These are phyloP conservation scores for Hortaea werneckii DNA, from an alignment of 2,329 filamentous ascomycete species.

Conservation along the genomic window DNA sequence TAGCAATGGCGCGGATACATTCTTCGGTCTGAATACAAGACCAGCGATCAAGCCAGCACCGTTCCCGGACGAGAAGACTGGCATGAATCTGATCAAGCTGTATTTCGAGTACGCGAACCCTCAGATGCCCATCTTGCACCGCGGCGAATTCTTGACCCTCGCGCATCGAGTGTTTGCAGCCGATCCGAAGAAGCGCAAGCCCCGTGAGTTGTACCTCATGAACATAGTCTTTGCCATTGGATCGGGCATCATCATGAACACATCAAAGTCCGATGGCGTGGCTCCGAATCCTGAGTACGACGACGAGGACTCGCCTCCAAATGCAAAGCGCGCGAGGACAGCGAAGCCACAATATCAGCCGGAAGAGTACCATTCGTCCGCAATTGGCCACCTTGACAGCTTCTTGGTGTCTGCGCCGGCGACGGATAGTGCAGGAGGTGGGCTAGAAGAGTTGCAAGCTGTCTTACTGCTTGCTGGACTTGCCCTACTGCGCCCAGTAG, in stretches of 20 bases:
- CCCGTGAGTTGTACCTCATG: slow-evolving; percentile 80
- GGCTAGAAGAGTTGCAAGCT: slow-evolving; percentile 85
- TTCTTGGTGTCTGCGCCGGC: slow-evolving; percentile 61
- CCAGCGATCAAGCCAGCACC: slow-evolving; percentile 75
- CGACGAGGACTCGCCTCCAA: slow-evolving; percentile 17
- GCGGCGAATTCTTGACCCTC: slow-evolving; percentile 78
- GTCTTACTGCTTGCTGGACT: slow-evolving; percentile 85
- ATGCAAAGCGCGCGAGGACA: slow-evolving; percentile 41
- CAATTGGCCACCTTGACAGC: slow-evolving; percentile 80
- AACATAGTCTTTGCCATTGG: slow-evolving; percentile 98
- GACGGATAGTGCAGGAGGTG: slow-evolving; percentile 65
- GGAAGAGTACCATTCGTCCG: slow-evolving; percentile 92
- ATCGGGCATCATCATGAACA: slow-evolving; percentile 75
- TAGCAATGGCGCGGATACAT: slow-evolving; percentile 73
- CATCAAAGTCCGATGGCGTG: slow-evolving; percentile 24
- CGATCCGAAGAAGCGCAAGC: slow-evolving; percentile 55
- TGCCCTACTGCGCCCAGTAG: slow-evolving; percentile 79
- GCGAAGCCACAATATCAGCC: slow-evolving; percentile 53
- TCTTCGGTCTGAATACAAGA: slow-evolving; percentile 90
- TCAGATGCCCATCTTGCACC: slow-evolving; percentile 86
- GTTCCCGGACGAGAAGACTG: slow-evolving; percentile 72
- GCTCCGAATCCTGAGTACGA: slow-evolving; percentile 20
- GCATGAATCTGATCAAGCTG: slow-evolving; percentile 60
- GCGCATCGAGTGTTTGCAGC: slow-evolving; percentile 71
- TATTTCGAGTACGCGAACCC: slow-evolving; percentile 97